Conservation (phyloP, 2,329 filamentous ascomycete species). For the Aureobasidium musti region DNA sequence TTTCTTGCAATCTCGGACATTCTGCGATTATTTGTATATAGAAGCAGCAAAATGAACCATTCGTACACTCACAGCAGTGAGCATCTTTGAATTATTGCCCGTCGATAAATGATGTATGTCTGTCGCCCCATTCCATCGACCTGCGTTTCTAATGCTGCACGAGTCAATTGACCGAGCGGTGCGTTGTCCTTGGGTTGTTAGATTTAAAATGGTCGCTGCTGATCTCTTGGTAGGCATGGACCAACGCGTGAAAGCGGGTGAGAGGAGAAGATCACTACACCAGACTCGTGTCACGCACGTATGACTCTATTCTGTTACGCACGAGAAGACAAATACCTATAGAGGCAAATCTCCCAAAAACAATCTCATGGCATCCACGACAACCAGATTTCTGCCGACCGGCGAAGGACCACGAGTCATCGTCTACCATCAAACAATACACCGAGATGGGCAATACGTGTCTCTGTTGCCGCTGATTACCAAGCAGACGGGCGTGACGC, state of each 20-base stretch:
- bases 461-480: constrained; percentile 63
- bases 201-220: constrained; percentile 16
- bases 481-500: constrained; percentile 66
- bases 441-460: constrained; percentile 56
- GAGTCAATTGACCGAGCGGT: constrained; percentile 17
- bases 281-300: background rate
- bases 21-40: constrained; percentile 14
- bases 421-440: constrained; percentile 67
- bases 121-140: background rate
- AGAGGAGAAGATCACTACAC: background rate
- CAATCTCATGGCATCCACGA: background rate
- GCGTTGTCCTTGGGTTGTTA: background rate
- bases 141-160: background rate
- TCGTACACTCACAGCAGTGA: background rate
- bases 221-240: constrained; percentile 5
- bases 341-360: background rate
- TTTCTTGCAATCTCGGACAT: background rate
- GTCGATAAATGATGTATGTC: background rate
- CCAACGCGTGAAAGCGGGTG: constrained; percentile 16
- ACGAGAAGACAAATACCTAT: background rate
- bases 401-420: constrained; percentile 49
- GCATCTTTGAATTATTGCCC: background rate
- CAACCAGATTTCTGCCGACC: constrained; percentile 13
- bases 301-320: constrained; percentile 26
- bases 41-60: background rate